A percentile compares a stretch with the other conserved stretches of the same genome.
Conservation (phyloP, 139 green algal genomes). For the Chlamydomonas schloesseri region DNA sequence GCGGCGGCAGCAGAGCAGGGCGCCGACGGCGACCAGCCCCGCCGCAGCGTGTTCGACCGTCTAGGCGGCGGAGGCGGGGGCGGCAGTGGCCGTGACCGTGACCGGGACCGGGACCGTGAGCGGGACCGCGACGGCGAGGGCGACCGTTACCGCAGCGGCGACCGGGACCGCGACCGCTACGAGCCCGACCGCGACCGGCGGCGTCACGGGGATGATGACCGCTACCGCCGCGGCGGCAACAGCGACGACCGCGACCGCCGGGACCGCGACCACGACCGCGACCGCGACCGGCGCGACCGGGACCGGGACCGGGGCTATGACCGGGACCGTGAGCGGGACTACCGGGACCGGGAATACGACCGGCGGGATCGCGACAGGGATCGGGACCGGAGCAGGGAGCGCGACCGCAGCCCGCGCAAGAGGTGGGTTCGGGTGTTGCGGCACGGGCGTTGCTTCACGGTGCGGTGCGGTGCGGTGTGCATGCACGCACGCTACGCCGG, state of each 20-base stretch:
- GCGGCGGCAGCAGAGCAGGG: neutral
- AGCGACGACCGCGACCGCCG: neutral
- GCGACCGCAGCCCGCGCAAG: neutral
- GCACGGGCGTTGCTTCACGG: no score
- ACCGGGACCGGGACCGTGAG: neutral
- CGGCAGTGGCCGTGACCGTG: neutral
- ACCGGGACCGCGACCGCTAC: neutral
- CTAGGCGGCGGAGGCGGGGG: neutral
- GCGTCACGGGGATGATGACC: no score
- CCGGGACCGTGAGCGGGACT: slow-evolving; percentile 5
- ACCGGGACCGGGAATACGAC: neutral
- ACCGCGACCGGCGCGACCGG: neutral
- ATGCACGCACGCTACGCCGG: no score
- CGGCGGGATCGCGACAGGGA: slow-evolving; percentile 21
- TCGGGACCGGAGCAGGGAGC: neutral
- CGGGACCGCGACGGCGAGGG: neutral
- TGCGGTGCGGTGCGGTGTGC: no score
- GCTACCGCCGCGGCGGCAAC: no score
- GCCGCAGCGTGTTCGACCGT: slow-evolving; percentile 17
- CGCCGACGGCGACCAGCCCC: neutral
- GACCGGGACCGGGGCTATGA: neutral
- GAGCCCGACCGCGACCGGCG: no score
- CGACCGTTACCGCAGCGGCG: neutral
- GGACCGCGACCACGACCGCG: neutral
- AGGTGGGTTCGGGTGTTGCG: neutral